Base-by-base conservation (phyloP, 176 grass and related monocot genomes). In the Poa annua region DNA sequence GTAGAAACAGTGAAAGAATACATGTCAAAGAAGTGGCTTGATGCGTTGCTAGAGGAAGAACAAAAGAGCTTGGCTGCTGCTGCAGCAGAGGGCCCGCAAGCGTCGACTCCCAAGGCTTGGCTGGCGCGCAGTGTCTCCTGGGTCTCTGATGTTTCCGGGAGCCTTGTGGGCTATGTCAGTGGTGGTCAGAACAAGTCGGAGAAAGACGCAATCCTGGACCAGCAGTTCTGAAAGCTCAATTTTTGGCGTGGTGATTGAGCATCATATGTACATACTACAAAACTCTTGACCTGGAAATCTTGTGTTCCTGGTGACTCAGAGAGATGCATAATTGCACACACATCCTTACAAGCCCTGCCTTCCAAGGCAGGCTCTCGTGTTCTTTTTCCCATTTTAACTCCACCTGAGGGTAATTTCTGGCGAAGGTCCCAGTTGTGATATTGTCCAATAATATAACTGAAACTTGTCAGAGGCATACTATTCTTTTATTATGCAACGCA, bases 41-140 rank as follows among this genome's bases (percentile, higher is more conserved):
- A 93, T 42, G 84, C 87, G 34, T 86, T 99, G 33, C 55, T 96
- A 1, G 89, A 91, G 82, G 86, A 94, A 84, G 90, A 86, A 75
- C 83, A 89, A 64, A 91, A 68, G 79, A 89, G 84, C 44, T 41
- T 91, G 8, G 88, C 78, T 7, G 80, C 74, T 26, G 89, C 86
- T 33, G 86, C 77, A 10, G 89, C 86, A 70, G 86, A 75, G 77
- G 79, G 76, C 80, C 80, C 60, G 34, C 80, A 89, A 49, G 75
- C 33, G 11, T 48, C 88, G 11, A 84, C 85, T 53, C 88, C 83
- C n/a, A 47, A 78, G 17, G 83, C 89, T 65, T 99, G 96, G 93
- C 66, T 96, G 55, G 81, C 63, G 1, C 91, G 93, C 17, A 96
- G 92, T 2, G 85, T 92, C 34, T 92, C 93, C 1, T 89, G 87